phyloP scores from a whole-genome alignment of 352 stramenopile species.

The Saprolegnia diclina region DNA sequence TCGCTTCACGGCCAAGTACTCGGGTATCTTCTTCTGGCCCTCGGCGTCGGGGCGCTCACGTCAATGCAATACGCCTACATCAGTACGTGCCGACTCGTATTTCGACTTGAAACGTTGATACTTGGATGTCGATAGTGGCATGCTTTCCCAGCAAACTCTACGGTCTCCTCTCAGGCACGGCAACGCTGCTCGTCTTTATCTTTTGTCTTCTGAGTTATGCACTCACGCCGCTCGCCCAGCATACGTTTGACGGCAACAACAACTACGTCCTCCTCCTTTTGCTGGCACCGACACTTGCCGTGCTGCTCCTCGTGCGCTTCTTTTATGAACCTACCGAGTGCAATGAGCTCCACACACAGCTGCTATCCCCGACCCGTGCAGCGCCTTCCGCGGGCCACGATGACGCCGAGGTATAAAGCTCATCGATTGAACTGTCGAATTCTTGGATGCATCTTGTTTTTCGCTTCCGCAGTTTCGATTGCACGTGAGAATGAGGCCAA shows the following conservation, averaged over 20 bases:
- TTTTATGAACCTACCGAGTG: not conserved
- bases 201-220: slow-evolving; percentile 17
- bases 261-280: slow-evolving; percentile 21
- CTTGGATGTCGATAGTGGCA: not conserved
- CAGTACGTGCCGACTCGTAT: slow-evolving; percentile 2
- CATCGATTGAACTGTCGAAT: too few relatives aligned
- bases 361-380: too few relatives aligned
- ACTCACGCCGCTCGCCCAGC: slow-evolving; percentile 12
- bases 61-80: slow-evolving; percentile 25
- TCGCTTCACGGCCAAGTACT: not conserved
- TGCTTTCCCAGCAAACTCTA: slow-evolving; percentile 24
- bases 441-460: too few relatives aligned
- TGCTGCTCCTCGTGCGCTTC: not conserved
- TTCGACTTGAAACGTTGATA: too few relatives aligned
- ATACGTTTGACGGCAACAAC: slow-evolving; percentile 23
- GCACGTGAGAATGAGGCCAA: too few relatives aligned
- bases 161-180: slow-evolving; percentile 11
- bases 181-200: slow-evolving; percentile 15
- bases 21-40: slow-evolving; percentile 4
- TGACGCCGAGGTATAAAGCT: too few relatives aligned
- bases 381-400: too few relatives aligned
- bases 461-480: too few relatives aligned
- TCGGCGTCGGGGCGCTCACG: not conserved
- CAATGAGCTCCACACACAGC: too few relatives aligned
- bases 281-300: not conserved